phyloP scores from a whole-genome alignment of 2,329 filamentous ascomycete genomes.

The Hymenoscyphus repandus region DNA sequence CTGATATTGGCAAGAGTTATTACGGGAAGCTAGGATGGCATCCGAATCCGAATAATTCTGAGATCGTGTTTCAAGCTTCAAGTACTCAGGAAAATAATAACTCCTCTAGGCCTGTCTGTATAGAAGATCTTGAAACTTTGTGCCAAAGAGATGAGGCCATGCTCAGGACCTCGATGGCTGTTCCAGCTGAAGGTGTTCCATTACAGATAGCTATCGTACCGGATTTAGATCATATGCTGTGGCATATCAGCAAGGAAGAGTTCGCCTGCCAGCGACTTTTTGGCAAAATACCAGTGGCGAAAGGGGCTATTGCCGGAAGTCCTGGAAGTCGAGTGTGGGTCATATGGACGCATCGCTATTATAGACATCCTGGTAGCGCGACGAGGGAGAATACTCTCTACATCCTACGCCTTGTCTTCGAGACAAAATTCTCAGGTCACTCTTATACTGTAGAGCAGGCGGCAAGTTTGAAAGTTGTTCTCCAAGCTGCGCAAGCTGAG shows the following conservation, averaged over 20 bases:
- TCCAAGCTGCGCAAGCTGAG: neutral
- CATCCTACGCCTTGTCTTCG: neutral
- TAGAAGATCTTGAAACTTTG: slow-evolving; percentile 53
- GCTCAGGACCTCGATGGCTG: neutral
- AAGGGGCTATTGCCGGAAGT: neutral
- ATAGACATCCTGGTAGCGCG: neutral
- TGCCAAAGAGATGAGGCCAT: slow-evolving; percentile 55
- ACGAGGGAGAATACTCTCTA: neutral
- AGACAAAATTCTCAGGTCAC: neutral
- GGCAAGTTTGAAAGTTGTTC: neutral
- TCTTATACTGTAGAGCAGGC: too few relatives aligned
- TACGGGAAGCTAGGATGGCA: slow-evolving; percentile 75
- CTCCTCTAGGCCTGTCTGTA: slow-evolving; percentile 47
- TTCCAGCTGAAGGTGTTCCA: neutral
- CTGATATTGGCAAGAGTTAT: slow-evolving; percentile 77
- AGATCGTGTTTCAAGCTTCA: slow-evolving; percentile 56
- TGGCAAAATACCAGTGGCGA: neutral
- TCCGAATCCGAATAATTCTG: slow-evolving; percentile 59
- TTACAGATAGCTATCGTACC: neutral
- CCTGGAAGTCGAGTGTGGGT: neutral
- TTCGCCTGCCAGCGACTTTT: neutral
- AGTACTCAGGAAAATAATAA: too few relatives aligned
- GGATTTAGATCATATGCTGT: neutral
- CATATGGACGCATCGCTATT: neutral
- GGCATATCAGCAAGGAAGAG: neutral